Evolutionary conservation across 345 rosid genomes (phyloP).

Genomic region (Salix suchowensis): DNA sequence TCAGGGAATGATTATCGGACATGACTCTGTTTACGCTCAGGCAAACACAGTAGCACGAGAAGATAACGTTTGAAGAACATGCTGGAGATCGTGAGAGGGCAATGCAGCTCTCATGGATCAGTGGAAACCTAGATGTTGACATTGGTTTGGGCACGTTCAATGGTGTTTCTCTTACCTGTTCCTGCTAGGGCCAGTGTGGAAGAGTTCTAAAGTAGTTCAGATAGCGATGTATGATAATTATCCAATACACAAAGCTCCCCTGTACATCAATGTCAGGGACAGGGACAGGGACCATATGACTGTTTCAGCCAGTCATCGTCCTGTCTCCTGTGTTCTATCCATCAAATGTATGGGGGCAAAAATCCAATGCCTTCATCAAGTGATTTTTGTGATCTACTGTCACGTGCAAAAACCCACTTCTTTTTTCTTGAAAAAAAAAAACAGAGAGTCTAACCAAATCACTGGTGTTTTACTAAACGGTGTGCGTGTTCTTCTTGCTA

Average conservation of each 20-base stretch:
- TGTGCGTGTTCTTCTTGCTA: no score
- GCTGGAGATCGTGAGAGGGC: not conserved
- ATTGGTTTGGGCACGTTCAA: not conserved
- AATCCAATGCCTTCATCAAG: not conserved
- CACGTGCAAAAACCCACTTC: not conserved
- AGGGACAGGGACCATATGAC: slow-evolving; percentile 4
- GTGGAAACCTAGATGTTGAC: not conserved
- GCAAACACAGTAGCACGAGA: not conserved
- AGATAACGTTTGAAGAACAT: not conserved
- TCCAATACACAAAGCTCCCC: not conserved
- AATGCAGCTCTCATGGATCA: not conserved
- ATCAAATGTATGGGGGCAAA: not conserved
- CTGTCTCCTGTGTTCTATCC: not conserved
- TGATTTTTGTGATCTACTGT: not conserved
- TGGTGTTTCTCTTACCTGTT: not conserved
- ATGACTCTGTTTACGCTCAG: slow-evolving; percentile 21
- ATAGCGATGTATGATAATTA: not conserved
- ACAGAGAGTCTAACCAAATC: no score
- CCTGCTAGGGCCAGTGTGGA: not conserved
- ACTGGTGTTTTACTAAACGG: no score
- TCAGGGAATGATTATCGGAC: not conserved
- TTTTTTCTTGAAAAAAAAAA: no score
- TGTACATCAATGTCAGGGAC: not conserved
- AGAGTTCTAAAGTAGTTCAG: not conserved
- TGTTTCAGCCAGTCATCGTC: not conserved